These are phyloP conservation scores for Lachnellula subtilissima DNA, from an alignment of 2,329 filamentous ascomycete genomes.

Conservation along the genomic window DNA sequence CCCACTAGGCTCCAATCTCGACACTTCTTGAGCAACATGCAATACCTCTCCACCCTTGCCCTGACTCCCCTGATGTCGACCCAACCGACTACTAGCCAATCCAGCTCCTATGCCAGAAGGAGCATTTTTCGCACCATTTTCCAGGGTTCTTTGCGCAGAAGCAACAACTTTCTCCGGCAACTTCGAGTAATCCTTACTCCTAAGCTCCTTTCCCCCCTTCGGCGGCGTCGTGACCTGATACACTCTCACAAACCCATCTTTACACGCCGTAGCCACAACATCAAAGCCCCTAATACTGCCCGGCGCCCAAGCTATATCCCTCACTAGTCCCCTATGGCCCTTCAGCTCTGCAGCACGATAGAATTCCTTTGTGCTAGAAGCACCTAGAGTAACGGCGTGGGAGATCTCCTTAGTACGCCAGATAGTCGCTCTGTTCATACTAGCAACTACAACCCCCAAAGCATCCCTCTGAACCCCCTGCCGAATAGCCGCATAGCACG, in stretches of 20 bases:
- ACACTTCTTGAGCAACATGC: slow-evolving; percentile 59
- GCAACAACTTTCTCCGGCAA: slow-evolving; percentile 24
- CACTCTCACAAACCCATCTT: slow-evolving; percentile 86
- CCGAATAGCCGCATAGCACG: slow-evolving; percentile 70
- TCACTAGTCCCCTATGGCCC: slow-evolving; percentile 70
- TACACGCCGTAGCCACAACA: slow-evolving; percentile 84
- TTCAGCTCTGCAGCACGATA: slow-evolving; percentile 76
- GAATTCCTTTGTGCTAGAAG: slow-evolving; percentile 67
- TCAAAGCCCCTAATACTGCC: slow-evolving; percentile 89
- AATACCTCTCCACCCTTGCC: slow-evolving; percentile 60
- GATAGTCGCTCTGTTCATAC: slow-evolving; percentile 76
- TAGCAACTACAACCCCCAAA: slow-evolving; percentile 76
- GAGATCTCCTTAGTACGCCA: slow-evolving; percentile 67
- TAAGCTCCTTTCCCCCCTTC: slow-evolving; percentile 41
- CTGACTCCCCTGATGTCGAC: slow-evolving; percentile 39
- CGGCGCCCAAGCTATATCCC: slow-evolving; percentile 88
- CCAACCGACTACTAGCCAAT: slow-evolving; percentile 40
- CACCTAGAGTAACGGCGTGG: slow-evolving; percentile 46
- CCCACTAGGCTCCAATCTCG: slow-evolving; percentile 61
- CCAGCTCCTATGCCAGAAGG: slow-evolving; percentile 51
- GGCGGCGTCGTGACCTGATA: slow-evolving; percentile 68
- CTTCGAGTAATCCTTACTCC: slow-evolving; percentile 30
- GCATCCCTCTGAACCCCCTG: slow-evolving; percentile 79
- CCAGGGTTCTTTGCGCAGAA: slow-evolving; percentile 19
- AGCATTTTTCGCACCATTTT: slow-evolving; percentile 30